A percentile compares a stretch with the other conserved stretches of the same genome.
These are phyloP conservation scores for Spinellus fusiger DNA, from an alignment of 192 early-diverging fungal species.

Conservation along the genomic window DNA sequence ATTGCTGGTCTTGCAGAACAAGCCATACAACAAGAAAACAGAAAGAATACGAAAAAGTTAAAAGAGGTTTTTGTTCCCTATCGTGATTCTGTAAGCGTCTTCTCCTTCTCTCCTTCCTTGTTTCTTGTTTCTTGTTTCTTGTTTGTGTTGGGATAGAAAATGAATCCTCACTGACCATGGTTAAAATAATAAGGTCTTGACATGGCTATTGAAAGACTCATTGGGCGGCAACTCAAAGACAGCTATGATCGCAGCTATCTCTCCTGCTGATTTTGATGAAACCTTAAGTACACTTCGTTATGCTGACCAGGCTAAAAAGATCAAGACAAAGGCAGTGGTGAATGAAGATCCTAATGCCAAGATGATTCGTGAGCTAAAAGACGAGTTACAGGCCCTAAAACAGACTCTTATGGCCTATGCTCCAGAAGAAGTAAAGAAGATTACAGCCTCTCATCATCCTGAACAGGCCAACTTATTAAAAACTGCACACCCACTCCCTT, in stretches of 20 bases:
- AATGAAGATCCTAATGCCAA: constrained; percentile 83
- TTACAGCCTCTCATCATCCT: constrained; percentile 8
- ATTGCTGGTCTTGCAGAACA: constrained; percentile 82
- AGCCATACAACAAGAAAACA: constrained; percentile 34
- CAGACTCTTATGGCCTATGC: constrained; percentile 44
- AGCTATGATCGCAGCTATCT: constrained; percentile 74
- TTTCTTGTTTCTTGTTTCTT: background rate
- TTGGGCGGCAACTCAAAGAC: constrained; percentile 83
- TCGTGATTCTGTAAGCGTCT: constrained; percentile 75
- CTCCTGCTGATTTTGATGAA: constrained; percentile 71
- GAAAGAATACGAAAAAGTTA: constrained; percentile 31
- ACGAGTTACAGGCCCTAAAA: constrained; percentile 66
- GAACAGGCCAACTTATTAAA: background rate
- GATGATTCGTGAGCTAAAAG: constrained; percentile 77
- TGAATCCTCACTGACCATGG: background rate
- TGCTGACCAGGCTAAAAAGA: constrained; percentile 84
- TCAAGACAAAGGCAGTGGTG: constrained; percentile 86
- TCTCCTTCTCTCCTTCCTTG: background rate
- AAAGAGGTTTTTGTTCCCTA: constrained; percentile 71
- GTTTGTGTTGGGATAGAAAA: background rate
- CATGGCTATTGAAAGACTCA: constrained; percentile 80
- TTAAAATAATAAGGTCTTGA: constrained; percentile 48
- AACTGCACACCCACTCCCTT: background rate
- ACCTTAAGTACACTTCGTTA: constrained; percentile 84
- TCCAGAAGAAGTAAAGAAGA: constrained; percentile 23